These are phyloP conservation scores for Hymenotorrendiella dingleyae DNA, from an alignment of 2,329 filamentous ascomycete genomes.

Conservation along the genomic window DNA sequence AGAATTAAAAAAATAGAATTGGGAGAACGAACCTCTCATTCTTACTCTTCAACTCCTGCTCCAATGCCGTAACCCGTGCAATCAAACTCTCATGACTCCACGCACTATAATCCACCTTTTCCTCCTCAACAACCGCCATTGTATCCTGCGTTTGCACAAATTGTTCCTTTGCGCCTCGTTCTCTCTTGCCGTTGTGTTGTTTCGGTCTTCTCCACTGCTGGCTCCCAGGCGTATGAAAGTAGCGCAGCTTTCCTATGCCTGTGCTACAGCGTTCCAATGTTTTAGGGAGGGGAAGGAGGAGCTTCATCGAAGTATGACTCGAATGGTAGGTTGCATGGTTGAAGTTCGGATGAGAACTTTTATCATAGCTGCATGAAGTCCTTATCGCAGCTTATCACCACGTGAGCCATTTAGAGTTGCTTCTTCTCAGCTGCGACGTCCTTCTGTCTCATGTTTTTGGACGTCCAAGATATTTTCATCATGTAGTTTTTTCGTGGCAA, in stretches of 20 bases:
- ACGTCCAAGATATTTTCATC: not conserved
- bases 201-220: conserved; percentile 13
- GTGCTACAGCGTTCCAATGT: no score
- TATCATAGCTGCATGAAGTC: no score
- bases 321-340: no score
- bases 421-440: no score
- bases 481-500: no score
- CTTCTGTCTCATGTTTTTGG: conserved; percentile 26
- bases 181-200: conserved; percentile 8
- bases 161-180: conserved; percentile 14
- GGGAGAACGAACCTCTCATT: conserved; percentile 28
- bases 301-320: conserved; percentile 9
- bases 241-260: not conserved
- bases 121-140: no score
- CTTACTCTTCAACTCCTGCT: conserved; percentile 55
- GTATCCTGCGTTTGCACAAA: not conserved
- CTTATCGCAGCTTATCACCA: not conserved
- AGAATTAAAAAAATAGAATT: no score
- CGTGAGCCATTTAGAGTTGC: conserved; percentile 24
- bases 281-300: no score
- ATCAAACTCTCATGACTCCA: conserved; percentile 68
- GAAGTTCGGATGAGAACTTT: no score
- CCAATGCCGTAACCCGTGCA: conserved; percentile 59
- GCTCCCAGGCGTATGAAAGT: conserved; percentile 15
- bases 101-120: conserved; percentile 47